Conservation (phyloP, 768 basidiomycete species). For the Tremella yokohamensis region DNA sequence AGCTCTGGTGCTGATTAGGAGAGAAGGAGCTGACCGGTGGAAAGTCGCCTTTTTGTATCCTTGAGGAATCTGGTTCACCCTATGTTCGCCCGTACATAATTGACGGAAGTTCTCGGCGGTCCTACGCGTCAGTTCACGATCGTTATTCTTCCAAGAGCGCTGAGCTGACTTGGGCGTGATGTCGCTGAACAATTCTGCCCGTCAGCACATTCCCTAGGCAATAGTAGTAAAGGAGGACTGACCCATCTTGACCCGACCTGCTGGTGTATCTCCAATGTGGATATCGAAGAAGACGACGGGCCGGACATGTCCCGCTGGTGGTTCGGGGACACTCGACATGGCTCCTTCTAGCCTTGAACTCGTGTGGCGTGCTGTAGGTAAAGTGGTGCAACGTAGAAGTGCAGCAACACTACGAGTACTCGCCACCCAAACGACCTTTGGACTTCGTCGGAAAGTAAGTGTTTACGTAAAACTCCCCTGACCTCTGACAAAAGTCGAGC, state of each 20-base stretch:
- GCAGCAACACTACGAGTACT: too few species aligned
- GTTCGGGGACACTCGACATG: slow-evolving; percentile 22
- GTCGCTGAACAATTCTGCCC: slow-evolving; percentile 75
- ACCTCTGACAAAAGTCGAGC: too few species aligned
- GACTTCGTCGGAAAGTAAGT: background rate
- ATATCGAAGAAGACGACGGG: slow-evolving; percentile 98
- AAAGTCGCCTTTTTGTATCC: slow-evolving; percentile 90
- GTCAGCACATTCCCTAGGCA: background rate
- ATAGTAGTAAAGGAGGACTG: slow-evolving; percentile 8
- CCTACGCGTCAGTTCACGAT: slow-evolving; percentile 57
- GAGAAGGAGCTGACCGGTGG: slow-evolving; percentile 64
- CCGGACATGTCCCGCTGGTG: slow-evolving; percentile 53
- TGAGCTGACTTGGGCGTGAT: slow-evolving; percentile 85
- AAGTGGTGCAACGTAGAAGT: too few species aligned
- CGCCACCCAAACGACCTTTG: background rate
- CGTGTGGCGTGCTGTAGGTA: too few species aligned
- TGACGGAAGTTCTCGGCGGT: slow-evolving; percentile 98
- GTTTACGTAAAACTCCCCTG: background rate
- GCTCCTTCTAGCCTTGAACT: background rate
- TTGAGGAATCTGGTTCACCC: slow-evolving; percentile 77
- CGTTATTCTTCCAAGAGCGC: too few species aligned
- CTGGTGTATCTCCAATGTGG: slow-evolving; percentile 92
- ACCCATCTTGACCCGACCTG: slow-evolving; percentile 90
- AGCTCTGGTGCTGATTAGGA: slow-evolving; percentile 8
- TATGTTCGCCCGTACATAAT: slow-evolving; percentile 94